phyloP scores from a whole-genome alignment of 225 moss, liverwort and hornwort species.

The Climacium dendroides region DNA sequence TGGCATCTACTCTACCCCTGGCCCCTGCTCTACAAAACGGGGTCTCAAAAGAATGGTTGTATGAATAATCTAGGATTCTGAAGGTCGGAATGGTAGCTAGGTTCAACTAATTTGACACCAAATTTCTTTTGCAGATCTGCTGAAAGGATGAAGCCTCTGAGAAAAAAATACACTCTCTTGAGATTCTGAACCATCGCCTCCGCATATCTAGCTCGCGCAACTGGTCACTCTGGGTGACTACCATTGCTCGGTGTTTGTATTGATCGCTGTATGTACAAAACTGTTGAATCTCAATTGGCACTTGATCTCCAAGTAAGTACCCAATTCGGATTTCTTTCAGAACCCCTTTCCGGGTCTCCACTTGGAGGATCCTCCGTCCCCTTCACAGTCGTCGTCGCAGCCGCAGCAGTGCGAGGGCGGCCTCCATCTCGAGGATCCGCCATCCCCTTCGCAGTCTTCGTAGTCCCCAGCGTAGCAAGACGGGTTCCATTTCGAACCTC shows the following conservation, averaged over 20 bases:
- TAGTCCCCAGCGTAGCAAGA: too few species aligned
- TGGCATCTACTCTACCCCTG: not conserved
- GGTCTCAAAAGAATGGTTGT: not conserved
- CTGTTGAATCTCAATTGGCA: not conserved
- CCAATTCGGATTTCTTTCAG: not conserved
- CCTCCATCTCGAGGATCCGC: not conserved
- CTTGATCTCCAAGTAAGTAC: not conserved
- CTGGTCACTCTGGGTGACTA: not conserved
- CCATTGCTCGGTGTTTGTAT: not conserved
- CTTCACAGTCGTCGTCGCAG: not conserved
- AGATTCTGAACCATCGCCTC: not conserved
- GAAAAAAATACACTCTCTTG: not conserved
- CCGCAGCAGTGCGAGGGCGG: not conserved
- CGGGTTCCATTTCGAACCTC: too few species aligned
- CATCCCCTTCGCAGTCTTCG: constrained; percentile 23
- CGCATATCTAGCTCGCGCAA: not conserved
- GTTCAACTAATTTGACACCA: not conserved
- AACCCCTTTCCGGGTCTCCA: constrained; percentile 9
- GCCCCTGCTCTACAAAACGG: not conserved
- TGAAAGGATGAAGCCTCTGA: not conserved
- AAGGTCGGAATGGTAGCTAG: not conserved
- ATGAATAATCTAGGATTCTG: not conserved
- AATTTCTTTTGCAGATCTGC: not conserved
- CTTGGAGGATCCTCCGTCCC: constrained; percentile 23
- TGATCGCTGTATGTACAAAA: not conserved